Conservation (phyloP, 257 asterid species). For the Nicotiana tabacum region DNA sequence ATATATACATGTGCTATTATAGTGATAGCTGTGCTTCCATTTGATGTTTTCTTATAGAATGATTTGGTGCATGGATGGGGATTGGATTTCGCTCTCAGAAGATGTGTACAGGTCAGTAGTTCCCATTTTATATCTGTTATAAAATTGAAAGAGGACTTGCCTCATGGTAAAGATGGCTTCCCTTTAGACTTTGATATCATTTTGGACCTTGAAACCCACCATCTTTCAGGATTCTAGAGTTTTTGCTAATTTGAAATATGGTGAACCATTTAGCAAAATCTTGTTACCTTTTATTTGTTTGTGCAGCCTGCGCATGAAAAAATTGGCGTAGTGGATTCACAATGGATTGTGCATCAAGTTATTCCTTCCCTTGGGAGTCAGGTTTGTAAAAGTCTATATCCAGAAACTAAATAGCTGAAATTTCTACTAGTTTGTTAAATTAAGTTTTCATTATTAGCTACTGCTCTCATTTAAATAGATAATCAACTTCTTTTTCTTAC, state of each 20-base stretch:
- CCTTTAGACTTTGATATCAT: not conserved
- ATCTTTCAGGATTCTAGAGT: not conserved
- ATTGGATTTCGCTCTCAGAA: constrained; percentile 91
- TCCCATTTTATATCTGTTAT: not conserved
- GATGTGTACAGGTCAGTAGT: constrained; percentile 86
- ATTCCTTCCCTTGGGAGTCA: constrained; percentile 34
- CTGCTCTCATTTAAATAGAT: not conserved
- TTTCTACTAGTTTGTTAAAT: not conserved
- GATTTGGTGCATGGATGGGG: constrained; percentile 99
- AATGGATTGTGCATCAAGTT: constrained; percentile 34
- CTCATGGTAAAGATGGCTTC: not conserved
- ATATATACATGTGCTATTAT: not conserved
- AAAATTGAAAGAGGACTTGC: not conserved
- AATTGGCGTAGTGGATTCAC: constrained; percentile 36
- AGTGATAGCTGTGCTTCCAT: constrained; percentile 9
- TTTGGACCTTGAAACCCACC: not conserved
- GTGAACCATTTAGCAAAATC: not conserved
- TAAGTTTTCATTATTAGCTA: not conserved
- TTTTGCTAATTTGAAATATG: not conserved
- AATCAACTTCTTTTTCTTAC: not conserved
- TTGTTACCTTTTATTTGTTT: not conserved
- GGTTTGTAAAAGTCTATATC: constrained; percentile 15
- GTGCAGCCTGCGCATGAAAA: constrained; percentile 34
- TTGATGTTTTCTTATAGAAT: constrained; percentile 47
- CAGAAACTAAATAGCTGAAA: constrained; percentile 1